Evolutionary conservation across 495 filamentous ascomycete species (phyloP).

Genomic region (Aspergillus carlsbadensis): DNA sequence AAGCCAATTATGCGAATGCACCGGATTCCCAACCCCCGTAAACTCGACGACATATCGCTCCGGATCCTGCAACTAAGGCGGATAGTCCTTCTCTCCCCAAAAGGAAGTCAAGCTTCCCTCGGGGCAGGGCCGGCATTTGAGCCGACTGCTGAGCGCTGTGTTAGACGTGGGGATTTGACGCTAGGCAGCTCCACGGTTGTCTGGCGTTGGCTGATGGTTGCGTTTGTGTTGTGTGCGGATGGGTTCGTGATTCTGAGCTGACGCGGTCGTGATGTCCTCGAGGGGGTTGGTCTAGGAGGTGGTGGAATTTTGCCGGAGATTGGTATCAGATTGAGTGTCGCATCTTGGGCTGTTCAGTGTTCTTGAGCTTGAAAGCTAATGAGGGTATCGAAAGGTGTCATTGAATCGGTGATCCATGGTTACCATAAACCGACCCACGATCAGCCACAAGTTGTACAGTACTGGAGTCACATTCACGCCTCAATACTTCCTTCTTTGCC

Average conservation of each 20-base stretch:
- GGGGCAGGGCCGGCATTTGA: constrained; percentile 23
- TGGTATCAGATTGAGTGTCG: no score
- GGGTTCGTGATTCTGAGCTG: background rate
- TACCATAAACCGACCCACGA: no score
- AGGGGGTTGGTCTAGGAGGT: background rate
- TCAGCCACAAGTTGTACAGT: no score
- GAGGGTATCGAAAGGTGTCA: no score
- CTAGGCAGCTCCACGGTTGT: constrained; percentile 34
- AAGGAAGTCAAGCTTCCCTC: constrained; percentile 30
- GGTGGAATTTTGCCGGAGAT: no score
- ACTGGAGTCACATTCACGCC: no score
- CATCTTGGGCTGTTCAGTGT: no score
- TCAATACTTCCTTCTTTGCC: no score
- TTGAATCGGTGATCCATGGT: constrained; percentile 8
- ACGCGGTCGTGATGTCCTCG: background rate
- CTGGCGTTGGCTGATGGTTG: constrained; percentile 22
- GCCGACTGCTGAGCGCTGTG: constrained; percentile 35
- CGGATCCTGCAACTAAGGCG: constrained; percentile 41
- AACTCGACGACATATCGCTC: constrained; percentile 56
- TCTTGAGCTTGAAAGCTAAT: no score
- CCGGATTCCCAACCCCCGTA: constrained; percentile 47
- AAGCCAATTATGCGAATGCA: constrained; percentile 55
- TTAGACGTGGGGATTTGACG: constrained; percentile 34
- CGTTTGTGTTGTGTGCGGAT: constrained; percentile 1
- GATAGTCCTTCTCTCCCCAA: constrained; percentile 46